Evolutionary conservation across 441 rosid genomes (phyloP).

Genomic region (Dalechampia spathulata): DNA sequence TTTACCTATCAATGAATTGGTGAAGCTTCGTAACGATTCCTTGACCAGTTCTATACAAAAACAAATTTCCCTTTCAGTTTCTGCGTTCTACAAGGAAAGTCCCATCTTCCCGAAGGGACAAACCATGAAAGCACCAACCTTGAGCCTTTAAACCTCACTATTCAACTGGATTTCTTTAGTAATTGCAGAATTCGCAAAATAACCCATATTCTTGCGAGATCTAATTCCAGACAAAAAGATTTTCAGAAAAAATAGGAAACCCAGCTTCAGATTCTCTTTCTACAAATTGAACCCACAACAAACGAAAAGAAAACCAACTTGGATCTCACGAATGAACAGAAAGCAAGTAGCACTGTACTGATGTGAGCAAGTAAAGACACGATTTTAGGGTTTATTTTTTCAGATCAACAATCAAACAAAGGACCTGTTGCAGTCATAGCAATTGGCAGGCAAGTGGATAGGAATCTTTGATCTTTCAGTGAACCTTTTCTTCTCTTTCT

Average conservation of each 20-base stretch:
- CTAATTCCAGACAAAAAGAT: not conserved
- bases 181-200: conserved; percentile 1
- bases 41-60: not conserved
- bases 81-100: not conserved
- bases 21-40: conserved; percentile 4
- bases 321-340: conserved; percentile 15
- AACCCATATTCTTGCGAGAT: conserved; percentile 6
- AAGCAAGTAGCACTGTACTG: conserved; percentile 16
- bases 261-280: conserved; percentile 15
- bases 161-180: not conserved
- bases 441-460: conserved; percentile 17
- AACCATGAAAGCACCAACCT: conserved; percentile 1
- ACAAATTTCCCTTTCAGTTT: conserved; percentile 1
- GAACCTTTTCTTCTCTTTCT: too few relatives aligned
- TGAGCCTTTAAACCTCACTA: conserved; percentile 6
- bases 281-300: conserved; percentile 6
- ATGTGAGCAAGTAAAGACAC: conserved; percentile 8
- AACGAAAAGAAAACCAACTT: conserved; percentile 12
- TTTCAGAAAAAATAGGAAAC: conserved; percentile 12
- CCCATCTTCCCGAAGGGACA: conserved; percentile 3
- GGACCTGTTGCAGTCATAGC: conserved; percentile 11
- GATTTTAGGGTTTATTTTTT: conserved; percentile 1
- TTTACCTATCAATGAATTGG: not conserved
- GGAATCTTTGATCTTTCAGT: conserved; percentile 14
- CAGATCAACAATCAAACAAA: conserved; percentile 15